A percentile compares a stretch with the other conserved stretches of the same genome.
Evolutionary conservation across 1,139 yeast genomes (phyloP).

Genomic region (Eremothecium cymbalariae): DNA sequence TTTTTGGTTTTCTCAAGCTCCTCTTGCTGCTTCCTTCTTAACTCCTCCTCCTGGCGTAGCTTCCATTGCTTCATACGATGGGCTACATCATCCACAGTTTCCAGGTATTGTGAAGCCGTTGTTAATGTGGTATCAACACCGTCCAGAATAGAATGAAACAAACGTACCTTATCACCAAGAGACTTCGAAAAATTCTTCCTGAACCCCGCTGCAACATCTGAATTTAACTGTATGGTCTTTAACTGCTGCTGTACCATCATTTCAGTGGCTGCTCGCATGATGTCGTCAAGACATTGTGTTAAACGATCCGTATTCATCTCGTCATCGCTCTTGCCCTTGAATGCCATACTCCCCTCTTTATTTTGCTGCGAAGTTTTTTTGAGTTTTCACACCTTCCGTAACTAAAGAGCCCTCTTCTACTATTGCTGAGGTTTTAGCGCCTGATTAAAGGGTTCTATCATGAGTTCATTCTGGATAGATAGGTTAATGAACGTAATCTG

Average conservation of each 20-base stretch:
- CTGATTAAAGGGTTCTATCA: too few species aligned
- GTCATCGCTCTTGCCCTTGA: slow-evolving; percentile 1
- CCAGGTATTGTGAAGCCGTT: slow-evolving; percentile 32
- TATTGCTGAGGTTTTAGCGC: not conserved
- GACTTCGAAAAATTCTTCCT: slow-evolving; percentile 20
- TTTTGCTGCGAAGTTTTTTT: too few species aligned
- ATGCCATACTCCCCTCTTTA: slow-evolving; percentile 3
- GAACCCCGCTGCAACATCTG: slow-evolving; percentile 24
- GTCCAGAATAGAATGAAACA: slow-evolving; percentile 32
- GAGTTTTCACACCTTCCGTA: too few species aligned
- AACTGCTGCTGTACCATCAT: slow-evolving; percentile 32
- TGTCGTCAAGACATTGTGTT: slow-evolving; percentile 30
- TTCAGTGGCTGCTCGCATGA: slow-evolving; percentile 27
- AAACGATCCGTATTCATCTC: slow-evolving; percentile 22
- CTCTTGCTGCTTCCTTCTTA: slow-evolving; percentile 17
- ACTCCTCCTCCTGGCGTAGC: slow-evolving; percentile 26
- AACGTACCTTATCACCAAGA: slow-evolving; percentile 25
- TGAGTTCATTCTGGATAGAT: too few species aligned
- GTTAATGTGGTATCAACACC: slow-evolving; percentile 32
- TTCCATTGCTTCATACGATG: slow-evolving; percentile 20
- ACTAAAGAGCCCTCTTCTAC: not conserved
- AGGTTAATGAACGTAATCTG: too few species aligned
- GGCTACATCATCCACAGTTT: slow-evolving; percentile 25
- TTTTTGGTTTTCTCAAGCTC: slow-evolving; percentile 16
- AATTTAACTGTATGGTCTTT: slow-evolving; percentile 29